These are phyloP conservation scores for Agastache rugosa DNA, from an alignment of 257 asterid genomes.

Conservation along the genomic window DNA sequence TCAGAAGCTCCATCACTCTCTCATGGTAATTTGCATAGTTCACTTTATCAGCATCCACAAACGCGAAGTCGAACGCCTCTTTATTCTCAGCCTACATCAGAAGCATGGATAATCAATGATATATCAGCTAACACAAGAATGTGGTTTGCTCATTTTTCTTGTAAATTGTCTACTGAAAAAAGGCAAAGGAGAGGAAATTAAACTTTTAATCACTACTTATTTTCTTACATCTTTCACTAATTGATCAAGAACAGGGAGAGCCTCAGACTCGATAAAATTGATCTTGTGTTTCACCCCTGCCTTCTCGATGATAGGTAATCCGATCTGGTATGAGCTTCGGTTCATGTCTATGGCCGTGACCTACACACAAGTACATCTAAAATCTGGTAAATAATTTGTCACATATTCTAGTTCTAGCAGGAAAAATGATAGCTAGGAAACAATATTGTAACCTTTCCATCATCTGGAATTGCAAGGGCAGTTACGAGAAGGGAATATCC, in stretches of 20 bases:
- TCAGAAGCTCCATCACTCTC: constrained; percentile 51
- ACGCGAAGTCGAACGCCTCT: constrained; percentile 56
- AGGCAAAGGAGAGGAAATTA: too few species aligned
- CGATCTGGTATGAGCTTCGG: constrained; percentile 47
- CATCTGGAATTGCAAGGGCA: constrained; percentile 63
- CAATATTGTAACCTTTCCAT: constrained; percentile 56
- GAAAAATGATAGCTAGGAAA: background rate
- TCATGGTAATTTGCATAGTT: constrained; percentile 56
- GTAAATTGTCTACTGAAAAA: too few species aligned
- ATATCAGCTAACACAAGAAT: background rate
- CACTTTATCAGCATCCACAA: constrained; percentile 61
- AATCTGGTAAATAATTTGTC: background rate
- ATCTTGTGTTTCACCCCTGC: constrained; percentile 62
- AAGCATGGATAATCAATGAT: background rate
- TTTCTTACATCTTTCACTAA: constrained; percentile 50
- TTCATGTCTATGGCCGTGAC: constrained; percentile 60
- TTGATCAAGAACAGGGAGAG: constrained; percentile 56
- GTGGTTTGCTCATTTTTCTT: background rate
- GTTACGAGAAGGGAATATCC: constrained; percentile 68
- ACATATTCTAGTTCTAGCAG: background rate
- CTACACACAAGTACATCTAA: constrained; percentile 39
- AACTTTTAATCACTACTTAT: too few species aligned
- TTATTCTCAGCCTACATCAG: constrained; percentile 39
- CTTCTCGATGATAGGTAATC: constrained; percentile 57
- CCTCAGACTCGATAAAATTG: constrained; percentile 55